phyloP scores from a whole-genome alignment of 768 basidiomycete genomes.

The Lyophyllum atratum region DNA sequence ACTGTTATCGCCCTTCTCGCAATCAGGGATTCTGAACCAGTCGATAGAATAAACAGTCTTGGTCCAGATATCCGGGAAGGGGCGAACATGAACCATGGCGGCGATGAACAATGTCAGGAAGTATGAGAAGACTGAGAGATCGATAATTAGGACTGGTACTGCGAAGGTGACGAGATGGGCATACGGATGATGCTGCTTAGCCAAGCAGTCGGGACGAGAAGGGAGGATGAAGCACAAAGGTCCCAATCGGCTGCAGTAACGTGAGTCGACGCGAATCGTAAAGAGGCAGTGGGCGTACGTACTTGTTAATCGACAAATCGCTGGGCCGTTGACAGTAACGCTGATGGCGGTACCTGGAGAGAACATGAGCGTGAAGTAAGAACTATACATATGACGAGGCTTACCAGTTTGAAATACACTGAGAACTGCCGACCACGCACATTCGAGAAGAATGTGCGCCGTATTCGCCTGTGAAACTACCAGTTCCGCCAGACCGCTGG shows the following conservation, averaged over 20 bases:
- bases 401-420: slow-evolving; percentile 53
- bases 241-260: slow-evolving; percentile 37
- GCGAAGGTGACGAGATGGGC: slow-evolving; percentile 17
- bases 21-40: slow-evolving; percentile 49
- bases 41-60: slow-evolving; percentile 50
- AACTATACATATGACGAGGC: slow-evolving; percentile 14
- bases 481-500: slow-evolving; percentile 39
- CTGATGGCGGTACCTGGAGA: slow-evolving; percentile 49
- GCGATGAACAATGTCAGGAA: slow-evolving; percentile 54
- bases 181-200: slow-evolving; percentile 46
- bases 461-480: slow-evolving; percentile 36
- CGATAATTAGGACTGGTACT: background rate
- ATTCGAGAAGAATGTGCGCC: slow-evolving; percentile 53
- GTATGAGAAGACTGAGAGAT: slow-evolving; percentile 48
- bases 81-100: slow-evolving; percentile 43
- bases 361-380: background rate
- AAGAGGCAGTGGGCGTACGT: slow-evolving; percentile 15
- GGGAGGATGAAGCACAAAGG: slow-evolving; percentile 47
- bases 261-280: slow-evolving; percentile 6
- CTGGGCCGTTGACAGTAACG: slow-evolving; percentile 44
- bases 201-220: slow-evolving; percentile 53
- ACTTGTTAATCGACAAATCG: slow-evolving; percentile 32
- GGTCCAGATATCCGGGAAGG: slow-evolving; percentile 52
- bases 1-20: background rate
- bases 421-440: slow-evolving; percentile 53